These are phyloP conservation scores for Paraphaeosphaeria minitans DNA, from an alignment of 2,329 filamentous ascomycete genomes.

Conservation along the genomic window DNA sequence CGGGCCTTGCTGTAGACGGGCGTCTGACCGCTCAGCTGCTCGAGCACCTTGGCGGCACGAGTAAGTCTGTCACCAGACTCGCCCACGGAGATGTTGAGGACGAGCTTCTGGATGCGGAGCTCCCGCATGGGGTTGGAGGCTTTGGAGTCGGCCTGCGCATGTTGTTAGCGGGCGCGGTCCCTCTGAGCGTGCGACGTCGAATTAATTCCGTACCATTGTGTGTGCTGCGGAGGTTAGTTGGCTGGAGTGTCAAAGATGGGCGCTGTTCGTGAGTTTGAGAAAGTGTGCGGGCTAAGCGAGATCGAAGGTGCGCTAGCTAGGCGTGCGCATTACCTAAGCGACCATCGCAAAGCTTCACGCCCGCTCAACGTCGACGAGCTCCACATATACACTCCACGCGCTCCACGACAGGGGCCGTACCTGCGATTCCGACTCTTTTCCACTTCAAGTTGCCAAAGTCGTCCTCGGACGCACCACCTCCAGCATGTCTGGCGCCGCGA, in stretches of 20 bases:
- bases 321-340: conserved; percentile 8
- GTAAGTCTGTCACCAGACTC: conserved; percentile 99
- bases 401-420: conserved; percentile 24
- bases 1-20: conserved; percentile 99
- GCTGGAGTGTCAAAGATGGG: conserved; percentile 34
- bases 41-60: conserved; percentile 99
- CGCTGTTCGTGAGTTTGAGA: conserved; percentile 31
- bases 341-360: conserved; percentile 26
- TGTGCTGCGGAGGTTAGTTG: conserved; percentile 46
- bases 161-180: conserved; percentile 28
- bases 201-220: conserved; percentile 44
- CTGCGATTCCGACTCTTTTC: conserved; percentile 9
- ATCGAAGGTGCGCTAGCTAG: conserved; percentile 17
- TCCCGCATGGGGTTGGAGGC: conserved; percentile 98
- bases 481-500: conserved; percentile 56
- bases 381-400: conserved; percentile 29
- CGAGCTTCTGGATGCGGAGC: conserved; percentile 98
- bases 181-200: neutral
- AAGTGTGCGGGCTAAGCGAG: conserved; percentile 26
- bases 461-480: conserved; percentile 50
- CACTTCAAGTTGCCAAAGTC: conserved; percentile 33
- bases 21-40: conserved; percentile 99
- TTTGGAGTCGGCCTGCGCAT: conserved; percentile 61
- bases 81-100: conserved; percentile 99
- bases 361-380: conserved; percentile 25